Evolutionary conservation across 441 rosid genomes (phyloP), one percentile per base, ranked within the genome.

Genomic region (Macaranga tanarius): DNA sequence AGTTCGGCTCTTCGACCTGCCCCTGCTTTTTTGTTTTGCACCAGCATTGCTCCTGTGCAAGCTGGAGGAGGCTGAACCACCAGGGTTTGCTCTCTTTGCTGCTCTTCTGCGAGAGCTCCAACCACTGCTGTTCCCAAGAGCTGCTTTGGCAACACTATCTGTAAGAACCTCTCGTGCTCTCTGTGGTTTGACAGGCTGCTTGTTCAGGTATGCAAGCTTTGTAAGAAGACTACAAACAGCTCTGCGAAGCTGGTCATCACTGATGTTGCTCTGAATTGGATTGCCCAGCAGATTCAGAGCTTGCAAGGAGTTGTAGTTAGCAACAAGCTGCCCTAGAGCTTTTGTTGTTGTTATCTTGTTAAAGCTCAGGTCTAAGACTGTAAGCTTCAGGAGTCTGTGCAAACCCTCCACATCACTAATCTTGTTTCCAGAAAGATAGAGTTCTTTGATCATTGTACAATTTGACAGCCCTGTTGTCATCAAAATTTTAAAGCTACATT

Each of bases 371-470:
- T 95, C 99, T 16, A 95, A 73, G 70, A 90, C 90, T 4, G 89
- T 87, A 74, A 95, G 84, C 89, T 95, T 95, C 54, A 92, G 75
- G 51, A 95, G 88, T 82, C 99, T 88, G 69, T 95, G 98, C 72
- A 95, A 78, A 45, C 99, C 98, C 68, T 95, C 98, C 2, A 85
- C 90, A 72, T 88, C 89, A 71, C 97, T 89, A 62, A 92, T 85
- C 86, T 95, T 92, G 88, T 95, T 95, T 59, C 99, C 99, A 22
- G 93, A 89, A 3, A 92, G 88, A 79, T 86, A 90, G 42, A 95
- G 95, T 75, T 95, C 98, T 85, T 92, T 95, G 81, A 95, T 89
- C 73, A 86, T 76, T 7, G 92, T 86, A 72, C 98, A 90, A 83
- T 85, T 91, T 61, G 99, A 91, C 84, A 95, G 73, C 76, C 98